Evolutionary conservation across 2,329 filamentous ascomycete species (phyloP).

Genomic region (Verticillium dahliae): DNA sequence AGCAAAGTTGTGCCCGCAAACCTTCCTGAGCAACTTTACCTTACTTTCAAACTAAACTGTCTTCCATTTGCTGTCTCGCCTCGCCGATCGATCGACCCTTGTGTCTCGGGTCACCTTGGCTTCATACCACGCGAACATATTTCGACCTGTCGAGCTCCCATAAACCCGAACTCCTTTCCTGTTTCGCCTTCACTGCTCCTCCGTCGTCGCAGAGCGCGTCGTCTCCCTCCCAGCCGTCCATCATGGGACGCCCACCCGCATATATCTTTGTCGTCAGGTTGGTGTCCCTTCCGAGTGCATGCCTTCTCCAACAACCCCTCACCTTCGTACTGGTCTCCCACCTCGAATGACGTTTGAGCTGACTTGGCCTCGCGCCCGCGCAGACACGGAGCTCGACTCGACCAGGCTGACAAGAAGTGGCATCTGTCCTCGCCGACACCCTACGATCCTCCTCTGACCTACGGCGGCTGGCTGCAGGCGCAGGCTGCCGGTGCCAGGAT

Average conservation of each 20-base stretch:
- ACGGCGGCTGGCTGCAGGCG: slow-evolving; percentile 87
- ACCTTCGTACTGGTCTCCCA: neutral
- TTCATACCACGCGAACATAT: neutral
- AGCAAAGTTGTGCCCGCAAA: neutral
- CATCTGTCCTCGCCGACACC: slow-evolving; percentile 87
- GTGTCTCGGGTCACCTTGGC: neutral
- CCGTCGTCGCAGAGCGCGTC: slow-evolving; percentile 1
- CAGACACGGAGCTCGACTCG: slow-evolving; percentile 84
- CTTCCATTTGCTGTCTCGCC: neutral
- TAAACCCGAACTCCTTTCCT: neutral
- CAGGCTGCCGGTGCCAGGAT: slow-evolving; percentile 78
- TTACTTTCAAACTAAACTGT: neutral
- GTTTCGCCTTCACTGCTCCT: slow-evolving; percentile 1
- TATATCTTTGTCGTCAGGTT: slow-evolving; percentile 38
- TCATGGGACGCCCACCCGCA: slow-evolving; percentile 34
- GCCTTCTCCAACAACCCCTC: neutral
- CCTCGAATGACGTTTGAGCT: neutral
- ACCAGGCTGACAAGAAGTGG: slow-evolving; percentile 93
- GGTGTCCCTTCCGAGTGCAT: slow-evolving; percentile 5
- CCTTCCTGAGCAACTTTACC: neutral
- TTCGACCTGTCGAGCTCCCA: neutral
- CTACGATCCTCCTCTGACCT: slow-evolving; percentile 92
- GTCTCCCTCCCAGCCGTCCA: slow-evolving; percentile 5
- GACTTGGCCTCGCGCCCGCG: neutral
- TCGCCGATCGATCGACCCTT: neutral